A percentile compares a stretch with the other conserved stretches of the same genome.
Evolutionary conservation across 768 basidiomycete genomes (phyloP).

Genomic region (Russula ochroleuca): DNA sequence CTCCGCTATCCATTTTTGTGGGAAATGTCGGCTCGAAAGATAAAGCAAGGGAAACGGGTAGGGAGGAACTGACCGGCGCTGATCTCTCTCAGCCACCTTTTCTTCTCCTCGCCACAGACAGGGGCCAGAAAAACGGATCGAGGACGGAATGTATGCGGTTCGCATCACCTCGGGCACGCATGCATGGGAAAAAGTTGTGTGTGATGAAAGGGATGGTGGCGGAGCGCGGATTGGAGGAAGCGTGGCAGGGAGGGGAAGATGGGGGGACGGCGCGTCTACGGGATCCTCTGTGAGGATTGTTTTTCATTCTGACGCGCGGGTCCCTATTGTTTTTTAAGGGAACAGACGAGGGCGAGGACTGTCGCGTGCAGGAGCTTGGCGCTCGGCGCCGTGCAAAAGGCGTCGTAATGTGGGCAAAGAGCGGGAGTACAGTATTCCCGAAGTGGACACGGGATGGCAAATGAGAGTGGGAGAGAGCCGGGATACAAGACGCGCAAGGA

Average conservation of each 20-base stretch:
- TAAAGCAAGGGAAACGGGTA: background rate
- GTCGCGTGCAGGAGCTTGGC: no score
- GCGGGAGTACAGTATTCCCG: constrained; percentile 43
- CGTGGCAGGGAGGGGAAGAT: constrained; percentile 9
- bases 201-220: constrained; percentile 59
- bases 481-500: constrained; percentile 68
- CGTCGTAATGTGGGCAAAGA: constrained; percentile 86
- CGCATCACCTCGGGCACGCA: constrained; percentile 86
- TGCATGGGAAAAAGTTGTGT: constrained; percentile 84
- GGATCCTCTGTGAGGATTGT: no score
- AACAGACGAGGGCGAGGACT: no score
- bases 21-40: background rate
- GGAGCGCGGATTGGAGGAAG: constrained; percentile 26
- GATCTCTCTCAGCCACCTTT: constrained; percentile 49
- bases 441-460: constrained; percentile 34
- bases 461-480: constrained; percentile 37
- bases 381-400: constrained; percentile 72
- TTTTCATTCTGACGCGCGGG: no score
- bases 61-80: constrained; percentile 36
- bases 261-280: no score
- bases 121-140: constrained; percentile 79
- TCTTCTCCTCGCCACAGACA: constrained; percentile 75
- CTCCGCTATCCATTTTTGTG: constrained; percentile 51
- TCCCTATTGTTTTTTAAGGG: no score
- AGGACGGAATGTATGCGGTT: constrained; percentile 82